A percentile compares a stretch with the other conserved stretches of the same genome.
These are phyloP conservation scores for Venturia oleaginea DNA, from an alignment of 2,329 filamentous ascomycete genomes.

Conservation along the genomic window DNA sequence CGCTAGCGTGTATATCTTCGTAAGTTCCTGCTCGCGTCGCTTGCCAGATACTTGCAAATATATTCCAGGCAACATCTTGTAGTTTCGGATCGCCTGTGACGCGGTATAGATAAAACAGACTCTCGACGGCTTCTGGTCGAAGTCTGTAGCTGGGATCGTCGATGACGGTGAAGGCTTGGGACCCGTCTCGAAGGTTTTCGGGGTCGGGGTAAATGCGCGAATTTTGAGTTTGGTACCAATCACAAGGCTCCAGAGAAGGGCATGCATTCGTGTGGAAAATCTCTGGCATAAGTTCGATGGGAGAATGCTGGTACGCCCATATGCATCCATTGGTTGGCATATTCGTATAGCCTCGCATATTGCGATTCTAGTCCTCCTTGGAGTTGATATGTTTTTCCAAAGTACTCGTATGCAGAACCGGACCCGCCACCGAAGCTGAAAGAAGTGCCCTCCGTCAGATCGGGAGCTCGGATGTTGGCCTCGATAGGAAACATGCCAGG, in stretches of 20 bases:
- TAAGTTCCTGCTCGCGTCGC: conserved; percentile 18
- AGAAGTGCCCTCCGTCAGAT: conserved; percentile 21
- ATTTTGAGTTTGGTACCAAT: neutral
- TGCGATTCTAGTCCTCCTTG: conserved; percentile 34
- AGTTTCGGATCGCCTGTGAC: conserved; percentile 44
- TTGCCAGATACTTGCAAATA: conserved; percentile 30
- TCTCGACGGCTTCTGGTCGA: conserved; percentile 50
- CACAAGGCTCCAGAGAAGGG: conserved; percentile 12
- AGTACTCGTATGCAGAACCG: conserved; percentile 34
- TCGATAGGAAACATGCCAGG: conserved; percentile 73
- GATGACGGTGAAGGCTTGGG: conserved; percentile 26
- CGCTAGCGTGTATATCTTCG: too few species aligned
- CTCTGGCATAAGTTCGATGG: conserved; percentile 54
- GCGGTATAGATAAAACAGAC: conserved; percentile 50
- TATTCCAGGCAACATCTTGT: conserved; percentile 36
- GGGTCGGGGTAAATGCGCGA: too few species aligned
- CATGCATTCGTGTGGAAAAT: conserved; percentile 46
- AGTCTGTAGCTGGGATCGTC: conserved; percentile 36
- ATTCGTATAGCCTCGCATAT: conserved; percentile 47
- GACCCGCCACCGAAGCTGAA: conserved; percentile 33
- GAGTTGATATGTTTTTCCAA: conserved; percentile 40
- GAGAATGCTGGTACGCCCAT: conserved; percentile 51
- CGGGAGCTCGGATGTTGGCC: conserved; percentile 35
- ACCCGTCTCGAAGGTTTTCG: too few species aligned
- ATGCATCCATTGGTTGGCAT: conserved; percentile 36